Conservation (phyloP, 2,329 filamentous ascomycete genomes). For the Aureobasidium sp. region DNA sequence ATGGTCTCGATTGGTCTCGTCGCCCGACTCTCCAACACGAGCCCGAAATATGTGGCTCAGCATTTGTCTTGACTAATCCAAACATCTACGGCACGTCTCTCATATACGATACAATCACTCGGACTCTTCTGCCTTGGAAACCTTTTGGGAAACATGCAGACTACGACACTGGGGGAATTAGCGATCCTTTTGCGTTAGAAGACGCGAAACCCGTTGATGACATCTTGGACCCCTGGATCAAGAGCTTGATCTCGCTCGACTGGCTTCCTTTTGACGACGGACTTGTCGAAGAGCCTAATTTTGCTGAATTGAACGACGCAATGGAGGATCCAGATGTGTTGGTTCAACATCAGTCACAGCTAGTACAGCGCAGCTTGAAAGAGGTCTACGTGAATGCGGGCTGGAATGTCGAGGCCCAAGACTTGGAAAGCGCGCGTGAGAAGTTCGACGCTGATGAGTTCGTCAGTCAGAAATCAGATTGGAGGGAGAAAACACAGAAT, state of each 20-base stretch:
- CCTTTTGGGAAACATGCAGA: not conserved
- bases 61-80: not conserved
- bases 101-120: not conserved
- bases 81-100: not conserved
- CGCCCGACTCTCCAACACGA: not conserved
- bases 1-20: not conserved
- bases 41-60: not conserved
- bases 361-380: not conserved
- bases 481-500: not conserved
- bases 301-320: not conserved
- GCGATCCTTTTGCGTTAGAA: not conserved
- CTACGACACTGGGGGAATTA: not conserved
- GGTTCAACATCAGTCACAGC: not conserved
- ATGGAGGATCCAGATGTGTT: not conserved
- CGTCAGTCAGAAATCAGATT: not conserved
- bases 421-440: not conserved
- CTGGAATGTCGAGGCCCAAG: constrained; percentile 15
- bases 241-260: not conserved
- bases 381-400: not conserved
- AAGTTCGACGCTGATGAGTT: not conserved
- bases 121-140: not conserved
- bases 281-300: not conserved
- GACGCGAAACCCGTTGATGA: not conserved
- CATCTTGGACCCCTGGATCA: not conserved
- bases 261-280: constrained; percentile 1